Evolutionary conservation across 257 asterid species (phyloP).

Genomic region (Nicotiana otophora): DNA sequence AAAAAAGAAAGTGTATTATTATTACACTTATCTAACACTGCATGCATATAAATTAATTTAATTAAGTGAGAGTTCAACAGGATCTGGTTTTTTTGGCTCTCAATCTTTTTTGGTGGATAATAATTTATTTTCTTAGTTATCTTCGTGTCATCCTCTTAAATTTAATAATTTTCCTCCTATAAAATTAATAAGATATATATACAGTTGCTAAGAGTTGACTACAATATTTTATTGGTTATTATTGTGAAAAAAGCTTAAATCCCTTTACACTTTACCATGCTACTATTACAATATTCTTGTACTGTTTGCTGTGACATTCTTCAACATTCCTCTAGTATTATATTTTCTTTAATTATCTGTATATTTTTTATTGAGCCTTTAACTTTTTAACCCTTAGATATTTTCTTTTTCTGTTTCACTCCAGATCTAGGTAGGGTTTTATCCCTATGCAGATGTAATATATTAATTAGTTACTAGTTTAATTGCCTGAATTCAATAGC

Average conservation of each 20-base stretch:
- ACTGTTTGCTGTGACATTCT: neutral
- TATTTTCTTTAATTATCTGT: neutral
- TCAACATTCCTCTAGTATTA: neutral
- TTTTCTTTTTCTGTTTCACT: neutral
- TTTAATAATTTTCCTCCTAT: neutral
- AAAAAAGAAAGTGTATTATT: constrained; percentile 1
- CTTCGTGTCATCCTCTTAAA: neutral
- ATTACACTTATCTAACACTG: neutral
- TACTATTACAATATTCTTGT: neutral
- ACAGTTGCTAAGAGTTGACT: constrained; percentile 31
- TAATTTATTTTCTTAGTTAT: neutral
- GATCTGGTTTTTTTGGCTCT: neutral
- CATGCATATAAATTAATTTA: neutral
- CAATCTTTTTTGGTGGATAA: neutral
- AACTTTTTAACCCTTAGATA: neutral
- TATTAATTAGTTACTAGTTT: too few species aligned
- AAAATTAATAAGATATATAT: neutral
- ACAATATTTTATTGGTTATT: constrained; percentile 12
- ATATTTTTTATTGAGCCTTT: neutral
- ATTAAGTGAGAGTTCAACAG: neutral
- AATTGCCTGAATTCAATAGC: too few species aligned
- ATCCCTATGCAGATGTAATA: neutral
- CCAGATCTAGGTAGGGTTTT: neutral
- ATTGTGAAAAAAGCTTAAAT: neutral
- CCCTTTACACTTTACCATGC: neutral